A percentile compares a stretch with the other conserved stretches of the same genome.
Evolutionary conservation across 2,329 filamentous ascomycete species (phyloP).

Genomic region (Sphaerulina vaccinii): DNA sequence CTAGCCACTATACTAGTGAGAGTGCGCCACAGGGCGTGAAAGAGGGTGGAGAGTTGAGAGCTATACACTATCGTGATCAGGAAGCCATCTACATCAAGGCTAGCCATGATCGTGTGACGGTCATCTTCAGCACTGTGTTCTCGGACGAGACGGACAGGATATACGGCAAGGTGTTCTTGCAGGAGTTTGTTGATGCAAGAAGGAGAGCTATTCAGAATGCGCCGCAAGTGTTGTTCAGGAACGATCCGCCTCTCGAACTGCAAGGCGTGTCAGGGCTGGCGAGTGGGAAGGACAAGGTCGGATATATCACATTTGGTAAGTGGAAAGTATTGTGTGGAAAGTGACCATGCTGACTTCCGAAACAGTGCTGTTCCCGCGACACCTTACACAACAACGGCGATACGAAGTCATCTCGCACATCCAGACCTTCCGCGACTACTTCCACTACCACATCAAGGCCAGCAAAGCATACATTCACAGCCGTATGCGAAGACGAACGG

Average conservation of each 20-base stretch:
- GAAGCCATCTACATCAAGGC: constrained; percentile 99
- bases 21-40: constrained; percentile 85
- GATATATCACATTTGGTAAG: constrained; percentile 96
- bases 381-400: constrained; percentile 85
- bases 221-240: constrained; percentile 93
- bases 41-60: constrained; percentile 89
- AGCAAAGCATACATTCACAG: constrained; percentile 99
- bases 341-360: constrained; percentile 8
- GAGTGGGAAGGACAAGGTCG: constrained; percentile 78
- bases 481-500: constrained; percentile 94
- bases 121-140: constrained; percentile 99
- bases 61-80: constrained; percentile 97
- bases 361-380: constrained; percentile 88
- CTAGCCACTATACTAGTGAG: constrained; percentile 88
- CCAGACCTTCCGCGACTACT: constrained; percentile 99
- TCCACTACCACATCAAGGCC: constrained; percentile 99
- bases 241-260: constrained; percentile 88
- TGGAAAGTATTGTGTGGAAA: not conserved
- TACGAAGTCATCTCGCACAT: constrained; percentile 97
- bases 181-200: constrained; percentile 97
- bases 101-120: constrained; percentile 92
- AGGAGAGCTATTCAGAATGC: constrained; percentile 96
- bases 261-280: constrained; percentile 82
- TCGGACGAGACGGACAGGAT: constrained; percentile 95
- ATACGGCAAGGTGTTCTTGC: constrained; percentile 96